Conservation (phyloP, 2,329 filamentous ascomycete genomes). For the Penicillium sp. region DNA sequence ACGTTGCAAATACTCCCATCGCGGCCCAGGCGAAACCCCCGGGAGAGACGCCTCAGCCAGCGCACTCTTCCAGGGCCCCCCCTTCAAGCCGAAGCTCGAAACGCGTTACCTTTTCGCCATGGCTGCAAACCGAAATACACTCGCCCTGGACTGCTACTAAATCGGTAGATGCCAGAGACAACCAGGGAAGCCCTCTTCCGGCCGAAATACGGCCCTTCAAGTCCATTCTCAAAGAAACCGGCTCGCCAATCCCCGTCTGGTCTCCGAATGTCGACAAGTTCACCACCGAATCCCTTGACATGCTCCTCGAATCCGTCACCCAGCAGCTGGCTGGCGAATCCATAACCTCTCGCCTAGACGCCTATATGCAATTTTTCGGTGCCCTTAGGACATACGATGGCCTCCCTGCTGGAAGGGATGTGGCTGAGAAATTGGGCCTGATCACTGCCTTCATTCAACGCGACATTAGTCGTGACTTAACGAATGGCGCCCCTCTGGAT, state of each 20-base stretch:
- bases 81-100: slow-evolving; percentile 51
- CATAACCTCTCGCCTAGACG: slow-evolving; percentile 75
- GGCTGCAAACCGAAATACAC: slow-evolving; percentile 57
- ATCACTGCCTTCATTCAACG: slow-evolving; percentile 82
- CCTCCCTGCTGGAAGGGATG: slow-evolving; percentile 72
- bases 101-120: slow-evolving; percentile 67
- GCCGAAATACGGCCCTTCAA: slow-evolving; percentile 63
- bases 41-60: slow-evolving; percentile 49
- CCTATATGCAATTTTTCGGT: slow-evolving; percentile 78
- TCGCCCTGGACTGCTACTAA: slow-evolving; percentile 43
- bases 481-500: slow-evolving; percentile 60
- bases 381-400: slow-evolving; percentile 81
- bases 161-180: slow-evolving; percentile 28
- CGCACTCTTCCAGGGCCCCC: slow-evolving; percentile 40
- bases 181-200: slow-evolving; percentile 45
- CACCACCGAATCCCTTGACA: slow-evolving; percentile 65
- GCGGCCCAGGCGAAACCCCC: slow-evolving; percentile 37
- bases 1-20: slow-evolving; percentile 39
- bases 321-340: slow-evolving; percentile 79
- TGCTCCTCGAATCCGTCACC: slow-evolving; percentile 83
- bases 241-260: slow-evolving; percentile 47
- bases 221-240: slow-evolving; percentile 78
- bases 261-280: slow-evolving; percentile 50
- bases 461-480: slow-evolving; percentile 70
- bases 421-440: slow-evolving; percentile 75